A percentile compares a stretch with the other conserved stretches of the same genome.
Conservation (phyloP, 2,329 filamentous ascomycete species). For the Gnomoniopsis sp. region DNA sequence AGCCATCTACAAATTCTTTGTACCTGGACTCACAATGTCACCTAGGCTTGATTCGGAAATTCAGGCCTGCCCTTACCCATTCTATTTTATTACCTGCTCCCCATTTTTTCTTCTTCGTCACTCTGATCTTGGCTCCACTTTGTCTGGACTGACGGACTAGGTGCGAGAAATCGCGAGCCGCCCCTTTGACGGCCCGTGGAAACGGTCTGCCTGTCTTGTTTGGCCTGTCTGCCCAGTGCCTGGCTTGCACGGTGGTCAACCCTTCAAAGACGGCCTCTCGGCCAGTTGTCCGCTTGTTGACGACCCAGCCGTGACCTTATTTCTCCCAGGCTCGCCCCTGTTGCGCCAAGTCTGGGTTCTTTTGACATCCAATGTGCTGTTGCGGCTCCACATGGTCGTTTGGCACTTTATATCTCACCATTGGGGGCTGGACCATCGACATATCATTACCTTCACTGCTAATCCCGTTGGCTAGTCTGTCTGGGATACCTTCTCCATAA, state of each 20-base stretch:
- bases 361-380: slow-evolving; percentile 1
- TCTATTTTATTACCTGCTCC: slow-evolving; percentile 13
- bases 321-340: slow-evolving; percentile 15
- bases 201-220: neutral
- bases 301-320: neutral
- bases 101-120: slow-evolving; percentile 6
- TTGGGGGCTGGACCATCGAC: neutral
- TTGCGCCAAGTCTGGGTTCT: neutral
- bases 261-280: slow-evolving; percentile 9
- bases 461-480: neutral
- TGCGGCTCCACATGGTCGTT: slow-evolving; percentile 4
- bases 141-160: slow-evolving; percentile 5
- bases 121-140: slow-evolving; percentile 3
- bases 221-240: neutral
- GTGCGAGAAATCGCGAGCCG: slow-evolving; percentile 3
- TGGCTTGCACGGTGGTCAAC: slow-evolving; percentile 14
- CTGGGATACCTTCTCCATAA: neutral
- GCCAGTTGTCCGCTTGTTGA: slow-evolving; percentile 9
- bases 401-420: slow-evolving; percentile 7
- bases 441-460: neutral
- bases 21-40: neutral
- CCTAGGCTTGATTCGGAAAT: slow-evolving; percentile 7
- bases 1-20: neutral
- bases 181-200: slow-evolving; percentile 13
- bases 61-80: slow-evolving; percentile 17